These are phyloP conservation scores for Simmondsia chinensis DNA, from an alignment of 148 eudicot genomes.

Conservation along the genomic window DNA sequence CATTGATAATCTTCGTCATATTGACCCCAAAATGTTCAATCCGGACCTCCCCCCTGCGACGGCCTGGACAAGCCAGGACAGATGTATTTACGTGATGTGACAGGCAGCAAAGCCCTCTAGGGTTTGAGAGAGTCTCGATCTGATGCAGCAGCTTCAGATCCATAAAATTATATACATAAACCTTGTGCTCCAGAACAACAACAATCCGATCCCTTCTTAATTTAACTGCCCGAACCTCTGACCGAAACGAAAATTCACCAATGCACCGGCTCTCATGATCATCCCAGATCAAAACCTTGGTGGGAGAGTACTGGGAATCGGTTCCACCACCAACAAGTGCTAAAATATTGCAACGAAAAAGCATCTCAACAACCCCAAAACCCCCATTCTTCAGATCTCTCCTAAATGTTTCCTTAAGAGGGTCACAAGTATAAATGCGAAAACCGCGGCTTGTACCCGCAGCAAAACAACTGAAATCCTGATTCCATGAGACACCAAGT, in stretches of 20 bases:
- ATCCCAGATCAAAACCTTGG: constrained; percentile 90
- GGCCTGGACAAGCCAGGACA: constrained; percentile 91
- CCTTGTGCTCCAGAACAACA: constrained; percentile 90
- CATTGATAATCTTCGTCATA: constrained; percentile 65
- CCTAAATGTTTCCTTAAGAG: constrained; percentile 86
- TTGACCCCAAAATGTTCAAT: constrained; percentile 91
- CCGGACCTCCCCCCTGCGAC: constrained; percentile 78
- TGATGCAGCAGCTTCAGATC: constrained; percentile 90
- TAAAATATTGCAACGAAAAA: constrained; percentile 75
- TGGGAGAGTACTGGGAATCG: constrained; percentile 77
- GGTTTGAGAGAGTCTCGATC: constrained; percentile 80
- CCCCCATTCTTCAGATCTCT: constrained; percentile 86
- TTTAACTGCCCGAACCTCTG: constrained; percentile 83
- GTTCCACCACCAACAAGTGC: constrained; percentile 87
- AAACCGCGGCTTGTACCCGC: constrained; percentile 87
- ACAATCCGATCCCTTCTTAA: constrained; percentile 81
- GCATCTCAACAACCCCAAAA: constrained; percentile 93
- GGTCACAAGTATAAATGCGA: constrained; percentile 85
- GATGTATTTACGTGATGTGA: constrained; percentile 74
- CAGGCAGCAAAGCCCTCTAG: constrained; percentile 88
- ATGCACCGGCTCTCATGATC: constrained; percentile 86
- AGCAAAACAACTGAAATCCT: constrained; percentile 90
- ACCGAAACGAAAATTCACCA: constrained; percentile 86
- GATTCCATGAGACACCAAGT: constrained; percentile 83
- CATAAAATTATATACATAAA: constrained; percentile 77